Evolutionary conservation across 140 eudicot species (phyloP).

Genomic region (Bidens hawaiensis): DNA sequence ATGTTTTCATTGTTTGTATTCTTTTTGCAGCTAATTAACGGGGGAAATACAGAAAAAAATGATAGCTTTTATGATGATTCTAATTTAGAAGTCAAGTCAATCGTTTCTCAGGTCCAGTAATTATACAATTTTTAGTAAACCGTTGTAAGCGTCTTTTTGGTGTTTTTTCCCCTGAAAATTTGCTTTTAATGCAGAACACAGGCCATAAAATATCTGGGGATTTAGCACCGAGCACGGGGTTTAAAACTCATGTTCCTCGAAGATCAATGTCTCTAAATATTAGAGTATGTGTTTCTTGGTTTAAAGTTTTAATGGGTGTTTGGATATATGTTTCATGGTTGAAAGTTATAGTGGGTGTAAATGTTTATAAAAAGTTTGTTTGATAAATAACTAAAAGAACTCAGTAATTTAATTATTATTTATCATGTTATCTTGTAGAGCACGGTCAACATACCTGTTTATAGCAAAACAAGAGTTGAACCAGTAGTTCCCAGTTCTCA

Average conservation of each 20-base stretch:
- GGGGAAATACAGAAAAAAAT: constrained; percentile 40
- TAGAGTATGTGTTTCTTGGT: constrained; percentile 33
- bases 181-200: constrained; percentile 26
- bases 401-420: not conserved
- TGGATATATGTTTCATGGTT: no score
- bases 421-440: constrained; percentile 33
- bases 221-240: constrained; percentile 30
- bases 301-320: no score
- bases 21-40: constrained; percentile 56
- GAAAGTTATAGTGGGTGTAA: no score
- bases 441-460: constrained; percentile 20
- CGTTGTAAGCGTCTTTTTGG: not conserved
- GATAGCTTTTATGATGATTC: constrained; percentile 54
- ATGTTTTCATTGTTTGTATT: not conserved
- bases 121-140: not conserved
- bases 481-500: constrained; percentile 21
- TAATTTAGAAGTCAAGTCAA: constrained; percentile 51
- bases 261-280: constrained; percentile 32
- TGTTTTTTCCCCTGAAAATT: not conserved
- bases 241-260: constrained; percentile 21
- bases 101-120: constrained; percentile 55
- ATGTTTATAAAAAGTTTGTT: no score
- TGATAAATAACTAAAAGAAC: no score
- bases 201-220: constrained; percentile 31
- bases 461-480: constrained; percentile 25